Evolutionary conservation across 2,329 filamentous ascomycete species (phyloP).

Genomic region (Fusarium luffae): DNA sequence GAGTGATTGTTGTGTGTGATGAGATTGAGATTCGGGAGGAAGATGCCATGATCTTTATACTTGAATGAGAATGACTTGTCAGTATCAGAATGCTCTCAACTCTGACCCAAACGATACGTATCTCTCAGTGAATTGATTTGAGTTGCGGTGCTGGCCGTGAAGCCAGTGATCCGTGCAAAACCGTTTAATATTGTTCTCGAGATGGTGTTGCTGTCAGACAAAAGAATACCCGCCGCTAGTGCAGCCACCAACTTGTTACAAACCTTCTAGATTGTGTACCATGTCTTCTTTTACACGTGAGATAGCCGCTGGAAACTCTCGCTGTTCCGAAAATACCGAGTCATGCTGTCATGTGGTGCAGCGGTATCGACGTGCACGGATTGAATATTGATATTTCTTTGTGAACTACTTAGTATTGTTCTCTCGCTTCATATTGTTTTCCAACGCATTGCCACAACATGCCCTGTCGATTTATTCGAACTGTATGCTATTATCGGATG

Average conservation of each 20-base stretch:
- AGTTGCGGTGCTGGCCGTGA: constrained; percentile 7
- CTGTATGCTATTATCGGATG: neutral
- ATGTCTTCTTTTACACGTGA: neutral
- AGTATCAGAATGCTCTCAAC: neutral
- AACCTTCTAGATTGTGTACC: constrained; percentile 11
- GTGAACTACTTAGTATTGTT: constrained; percentile 47
- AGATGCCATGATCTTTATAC: constrained; percentile 38
- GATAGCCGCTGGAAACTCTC: neutral
- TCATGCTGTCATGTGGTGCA: constrained; percentile 11
- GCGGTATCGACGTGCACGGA: constrained; percentile 9
- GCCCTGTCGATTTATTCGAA: neutral
- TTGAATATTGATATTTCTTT: constrained; percentile 22
- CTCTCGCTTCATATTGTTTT: constrained; percentile 43
- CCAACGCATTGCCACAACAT: constrained; percentile 7
- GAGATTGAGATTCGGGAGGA: constrained; percentile 4
- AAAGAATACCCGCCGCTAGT: constrained; percentile 14
- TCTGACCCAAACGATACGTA: neutral
- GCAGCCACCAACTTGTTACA: constrained; percentile 12
- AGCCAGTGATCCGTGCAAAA: constrained; percentile 36
- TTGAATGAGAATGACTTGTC: neutral
- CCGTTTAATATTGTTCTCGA: constrained; percentile 38
- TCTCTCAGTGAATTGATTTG: constrained; percentile 12
- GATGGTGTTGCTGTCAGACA: constrained; percentile 40
- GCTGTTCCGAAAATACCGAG: neutral
- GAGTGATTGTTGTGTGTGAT: constrained; percentile 30